phyloP scores from a whole-genome alignment of 495 filamentous ascomycete species.

The Penicillium longicatenatum region DNA sequence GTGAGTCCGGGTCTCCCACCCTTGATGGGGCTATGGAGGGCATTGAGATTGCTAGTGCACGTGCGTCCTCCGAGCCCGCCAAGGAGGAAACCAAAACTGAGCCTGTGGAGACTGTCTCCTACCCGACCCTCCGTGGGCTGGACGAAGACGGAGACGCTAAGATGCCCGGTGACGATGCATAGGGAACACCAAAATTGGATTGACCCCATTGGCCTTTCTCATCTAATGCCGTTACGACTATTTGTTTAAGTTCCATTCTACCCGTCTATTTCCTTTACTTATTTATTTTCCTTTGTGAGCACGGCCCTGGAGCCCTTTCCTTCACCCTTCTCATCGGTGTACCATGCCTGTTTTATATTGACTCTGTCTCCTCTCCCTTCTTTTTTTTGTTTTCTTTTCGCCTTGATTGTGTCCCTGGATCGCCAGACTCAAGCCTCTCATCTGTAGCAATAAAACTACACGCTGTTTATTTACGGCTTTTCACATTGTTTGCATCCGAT shows the following conservation, averaged over 20 bases:
- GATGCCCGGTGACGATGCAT: conserved; percentile 34
- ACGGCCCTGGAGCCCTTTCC: neutral
- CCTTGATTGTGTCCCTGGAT: neutral
- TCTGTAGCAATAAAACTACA: conserved; percentile 19
- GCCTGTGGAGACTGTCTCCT: conserved; percentile 38
- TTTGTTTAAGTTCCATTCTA: conserved; percentile 14
- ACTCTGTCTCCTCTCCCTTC: conserved; percentile 5
- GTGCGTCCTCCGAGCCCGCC: conserved; percentile 19
- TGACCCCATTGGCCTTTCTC: conserved; percentile 1
- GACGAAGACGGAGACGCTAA: conserved; percentile 47
- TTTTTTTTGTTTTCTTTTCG: conserved; percentile 4
- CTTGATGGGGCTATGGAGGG: conserved; percentile 46
- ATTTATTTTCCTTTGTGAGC: neutral
- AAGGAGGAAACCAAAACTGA: conserved; percentile 32
- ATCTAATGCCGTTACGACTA: conserved; percentile 32
- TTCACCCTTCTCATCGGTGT: neutral
- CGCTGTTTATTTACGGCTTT: conserved; percentile 24
- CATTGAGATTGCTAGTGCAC: conserved; percentile 29
- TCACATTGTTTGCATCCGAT: conserved; percentile 27
- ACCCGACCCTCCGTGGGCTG: conserved; percentile 48
- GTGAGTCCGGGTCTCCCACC: conserved; percentile 13
- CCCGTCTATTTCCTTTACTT: conserved; percentile 1
- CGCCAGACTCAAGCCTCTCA: conserved; percentile 3
- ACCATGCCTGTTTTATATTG: conserved; percentile 4
- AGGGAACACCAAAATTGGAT: conserved; percentile 5